A percentile compares a stretch with the other conserved stretches of the same genome.
Evolutionary conservation across 495 filamentous ascomycete genomes (phyloP).

Genomic region (Penicillium waksmanii): DNA sequence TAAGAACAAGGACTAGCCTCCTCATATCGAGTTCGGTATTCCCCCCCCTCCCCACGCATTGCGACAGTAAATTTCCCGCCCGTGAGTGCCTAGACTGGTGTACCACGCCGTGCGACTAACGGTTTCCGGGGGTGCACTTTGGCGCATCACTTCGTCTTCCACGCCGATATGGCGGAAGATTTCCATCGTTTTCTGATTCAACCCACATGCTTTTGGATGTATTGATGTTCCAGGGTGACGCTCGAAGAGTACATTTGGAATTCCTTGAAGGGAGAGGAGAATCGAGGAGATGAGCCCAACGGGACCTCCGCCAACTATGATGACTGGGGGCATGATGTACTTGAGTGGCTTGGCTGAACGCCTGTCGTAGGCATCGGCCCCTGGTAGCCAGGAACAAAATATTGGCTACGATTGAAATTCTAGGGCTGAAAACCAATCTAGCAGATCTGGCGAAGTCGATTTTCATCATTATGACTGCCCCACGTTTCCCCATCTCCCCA

Average conservation of each 20-base stretch:
- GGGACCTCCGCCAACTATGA: slow-evolving; percentile 33
- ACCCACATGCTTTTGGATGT: slow-evolving; percentile 32
- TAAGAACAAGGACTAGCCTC: slow-evolving; percentile 18
- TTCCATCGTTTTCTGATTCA: slow-evolving; percentile 32
- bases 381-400: background rate
- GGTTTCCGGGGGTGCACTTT: slow-evolving; percentile 17
- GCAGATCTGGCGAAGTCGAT: too few relatives aligned
- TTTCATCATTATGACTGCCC: background rate
- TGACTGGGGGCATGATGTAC: slow-evolving; percentile 3
- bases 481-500: background rate
- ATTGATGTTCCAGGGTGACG: slow-evolving; percentile 27
- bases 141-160: slow-evolving; percentile 10
- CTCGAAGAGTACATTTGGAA: slow-evolving; percentile 27
- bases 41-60: slow-evolving; percentile 24
- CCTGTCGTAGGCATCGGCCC: background rate
- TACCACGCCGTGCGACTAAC: slow-evolving; percentile 21
- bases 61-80: slow-evolving; percentile 17
- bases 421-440: too few relatives aligned
- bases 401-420: background rate
- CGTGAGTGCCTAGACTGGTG: slow-evolving; percentile 14
- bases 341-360: background rate
- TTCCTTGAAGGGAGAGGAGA: slow-evolving; percentile 25
- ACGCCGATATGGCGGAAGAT: slow-evolving; percentile 27
- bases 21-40: slow-evolving; percentile 17
- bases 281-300: slow-evolving; percentile 29